Evolutionary conservation across 768 basidiomycete species (phyloP).

Genomic region (Leccinum olivaceopallidum): DNA sequence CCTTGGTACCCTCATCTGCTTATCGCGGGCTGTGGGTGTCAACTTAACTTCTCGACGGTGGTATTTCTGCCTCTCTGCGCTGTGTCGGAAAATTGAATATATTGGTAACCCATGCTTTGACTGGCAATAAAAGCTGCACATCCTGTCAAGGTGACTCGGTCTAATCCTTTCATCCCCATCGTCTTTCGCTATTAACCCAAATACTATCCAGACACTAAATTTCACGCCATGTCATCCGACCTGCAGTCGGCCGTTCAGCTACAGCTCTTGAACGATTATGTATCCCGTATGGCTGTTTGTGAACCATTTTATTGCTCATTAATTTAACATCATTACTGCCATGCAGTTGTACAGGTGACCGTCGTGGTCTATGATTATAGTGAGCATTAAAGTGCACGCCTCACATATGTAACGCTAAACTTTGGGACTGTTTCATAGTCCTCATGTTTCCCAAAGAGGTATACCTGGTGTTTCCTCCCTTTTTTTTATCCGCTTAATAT

Average conservation of each 20-base stretch:
- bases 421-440: no score
- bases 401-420: no score
- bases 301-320: not conserved
- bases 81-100: not conserved
- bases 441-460: no score
- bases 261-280: not conserved
- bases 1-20: not conserved
- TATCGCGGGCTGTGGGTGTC: not conserved
- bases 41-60: not conserved
- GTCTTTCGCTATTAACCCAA: not conserved
- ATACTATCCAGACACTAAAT: not conserved
- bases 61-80: not conserved
- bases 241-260: not conserved
- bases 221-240: not conserved
- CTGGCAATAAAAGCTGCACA: not conserved
- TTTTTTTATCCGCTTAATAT: no score
- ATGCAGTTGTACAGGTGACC: not conserved
- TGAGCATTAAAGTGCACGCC: no score
- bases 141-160: not conserved
- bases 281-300: not conserved
- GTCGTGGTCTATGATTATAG: no score
- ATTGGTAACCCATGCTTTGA: not conserved
- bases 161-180: not conserved
- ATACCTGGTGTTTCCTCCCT: no score
- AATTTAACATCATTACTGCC: not conserved